Base-by-base conservation (phyloP, 1,139 yeast species). In the Arxiozyma slooffiae region DNA sequence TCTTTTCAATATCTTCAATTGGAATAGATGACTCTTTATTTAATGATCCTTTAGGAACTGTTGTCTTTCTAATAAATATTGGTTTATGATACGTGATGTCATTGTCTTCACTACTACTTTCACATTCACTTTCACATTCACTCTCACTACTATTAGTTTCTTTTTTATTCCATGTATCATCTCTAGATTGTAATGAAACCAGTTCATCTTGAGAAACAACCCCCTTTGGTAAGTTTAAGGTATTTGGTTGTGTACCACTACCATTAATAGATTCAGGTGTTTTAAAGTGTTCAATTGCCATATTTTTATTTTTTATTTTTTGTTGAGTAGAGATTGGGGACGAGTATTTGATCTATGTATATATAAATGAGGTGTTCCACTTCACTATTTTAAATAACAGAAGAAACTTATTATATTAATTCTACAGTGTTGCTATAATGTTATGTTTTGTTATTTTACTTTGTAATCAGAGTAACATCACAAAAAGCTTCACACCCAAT, bases 61-160 rank as follows among this genome's bases (percentile, higher is more conserved):
- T 11, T 36, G 23, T 39, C 48, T 58, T 44, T 57, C 59, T 20
- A 63, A 43, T 30, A 23, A 63, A 60, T 2, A 60, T 53, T n/a
- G 68, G 68, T 45, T 59, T 60, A 41, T 57, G 61, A 9, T 63
- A 52, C 14, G 45, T 48, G 4, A 56, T 49, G 9, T 52, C 55
- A 34, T 53, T 55, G 30, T 55, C 60, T 22, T 57, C 60, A 20
- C 53, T 55, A 5, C 26, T 22, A 23, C 43, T 40, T 7, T 50
- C 51, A 41, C 45, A 49, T 4, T 50, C 50, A 42, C 39, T 42
- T 2, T 49, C 53, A 38, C 36, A 14, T 7, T 14, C 36, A 30
- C 36, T 30, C n/a, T 30, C n/a, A 17, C 47, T 40, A 23, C 45
- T 44, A 1, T 40, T 44, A 26, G 22, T 38, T 5, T n/a, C 42